Conservation (phyloP, 768 basidiomycete species). For the Tylopilus plumbeoviolaceoides region DNA sequence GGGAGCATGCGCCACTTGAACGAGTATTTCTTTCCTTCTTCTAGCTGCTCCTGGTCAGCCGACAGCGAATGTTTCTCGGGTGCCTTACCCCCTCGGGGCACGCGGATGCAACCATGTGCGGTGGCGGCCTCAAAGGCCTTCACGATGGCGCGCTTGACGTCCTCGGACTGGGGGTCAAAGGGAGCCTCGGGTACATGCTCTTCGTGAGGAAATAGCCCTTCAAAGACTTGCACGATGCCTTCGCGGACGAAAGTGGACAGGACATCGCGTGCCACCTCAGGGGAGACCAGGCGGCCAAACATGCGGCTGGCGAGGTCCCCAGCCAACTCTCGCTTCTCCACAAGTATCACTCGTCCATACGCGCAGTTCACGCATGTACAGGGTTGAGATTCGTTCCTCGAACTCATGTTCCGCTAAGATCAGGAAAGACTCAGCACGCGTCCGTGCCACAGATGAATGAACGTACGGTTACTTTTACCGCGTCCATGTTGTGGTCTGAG, state of each 20-base stretch:
- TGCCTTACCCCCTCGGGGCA: not conserved
- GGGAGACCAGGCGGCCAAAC: constrained; percentile 2
- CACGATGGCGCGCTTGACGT: not conserved
- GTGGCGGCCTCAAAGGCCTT: not conserved
- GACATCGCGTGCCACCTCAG: not conserved
- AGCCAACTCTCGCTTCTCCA: not conserved
- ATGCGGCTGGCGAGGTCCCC: constrained; percentile 9
- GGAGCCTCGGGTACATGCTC: not conserved
- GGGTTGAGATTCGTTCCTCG: not conserved
- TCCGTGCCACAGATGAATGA: not conserved
- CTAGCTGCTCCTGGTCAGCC: not conserved
- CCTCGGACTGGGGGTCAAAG: not conserved
- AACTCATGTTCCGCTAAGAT: not conserved
- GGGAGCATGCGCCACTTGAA: constrained; percentile 5
- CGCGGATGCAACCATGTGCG: not conserved
- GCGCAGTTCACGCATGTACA: not conserved
- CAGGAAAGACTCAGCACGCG: not conserved
- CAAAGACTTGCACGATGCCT: not conserved
- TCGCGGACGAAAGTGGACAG: not conserved
- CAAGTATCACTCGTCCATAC: not conserved
- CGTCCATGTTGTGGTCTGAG: too few species aligned
- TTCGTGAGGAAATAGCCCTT: not conserved
- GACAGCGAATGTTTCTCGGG: not conserved
- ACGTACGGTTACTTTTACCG: not conserved
- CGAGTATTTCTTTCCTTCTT: not conserved